Conservation (phyloP, 169 alveolate genomes). For the Eimeria praecox region DNA sequence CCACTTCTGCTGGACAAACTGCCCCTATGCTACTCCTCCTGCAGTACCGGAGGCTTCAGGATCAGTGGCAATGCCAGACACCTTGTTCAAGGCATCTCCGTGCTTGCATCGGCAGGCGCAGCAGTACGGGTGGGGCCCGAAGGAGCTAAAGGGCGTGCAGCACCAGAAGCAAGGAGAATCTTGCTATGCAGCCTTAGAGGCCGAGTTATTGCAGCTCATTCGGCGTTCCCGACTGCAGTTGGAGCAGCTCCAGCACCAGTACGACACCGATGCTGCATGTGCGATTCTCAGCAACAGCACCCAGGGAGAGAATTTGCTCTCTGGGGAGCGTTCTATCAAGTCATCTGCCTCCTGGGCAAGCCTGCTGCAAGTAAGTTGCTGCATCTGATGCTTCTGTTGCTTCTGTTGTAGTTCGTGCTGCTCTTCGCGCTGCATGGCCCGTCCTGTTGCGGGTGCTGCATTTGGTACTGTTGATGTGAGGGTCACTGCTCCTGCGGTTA, state of each 20-base stretch:
- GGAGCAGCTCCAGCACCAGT: background rate
- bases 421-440: background rate
- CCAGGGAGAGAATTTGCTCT: background rate
- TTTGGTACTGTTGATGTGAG: background rate
- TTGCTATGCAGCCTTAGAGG: background rate
- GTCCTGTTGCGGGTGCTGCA: background rate
- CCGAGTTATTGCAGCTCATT: slow-evolving; percentile 2
- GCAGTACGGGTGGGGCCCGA: slow-evolving; percentile 11
- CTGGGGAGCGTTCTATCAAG: background rate
- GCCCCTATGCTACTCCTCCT: background rate
- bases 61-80: background rate
- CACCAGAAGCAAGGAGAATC: background rate
- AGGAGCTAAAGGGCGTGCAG: background rate
- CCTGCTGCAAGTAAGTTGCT: background rate
- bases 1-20: background rate
- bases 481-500: background rate
- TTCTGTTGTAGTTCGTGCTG: background rate
- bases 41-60: background rate
- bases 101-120: background rate
- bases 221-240: slow-evolving; percentile 3
- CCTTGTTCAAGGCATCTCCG: background rate
- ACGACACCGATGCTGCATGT: background rate
- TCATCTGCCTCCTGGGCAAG: slow-evolving; percentile 25
- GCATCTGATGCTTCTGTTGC: background rate
- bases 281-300: background rate